phyloP scores from a whole-genome alignment of 78 protist genomes.

The Fonticula alba region DNA sequence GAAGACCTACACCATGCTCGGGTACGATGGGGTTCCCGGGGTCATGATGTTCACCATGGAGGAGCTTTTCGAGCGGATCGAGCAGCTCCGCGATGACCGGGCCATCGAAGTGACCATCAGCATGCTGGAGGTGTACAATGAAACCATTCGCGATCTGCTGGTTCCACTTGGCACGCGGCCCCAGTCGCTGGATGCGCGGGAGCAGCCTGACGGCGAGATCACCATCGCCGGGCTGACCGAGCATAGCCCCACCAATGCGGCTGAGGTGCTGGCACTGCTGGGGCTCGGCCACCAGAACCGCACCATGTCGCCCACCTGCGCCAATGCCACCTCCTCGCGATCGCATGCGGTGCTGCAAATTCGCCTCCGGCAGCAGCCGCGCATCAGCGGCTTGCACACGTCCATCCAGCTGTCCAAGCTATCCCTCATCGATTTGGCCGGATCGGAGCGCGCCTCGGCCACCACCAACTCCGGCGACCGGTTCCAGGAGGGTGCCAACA shows the following conservation, averaged over 20 bases:
- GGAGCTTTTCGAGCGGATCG: constrained; percentile 51
- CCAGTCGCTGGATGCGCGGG: constrained; percentile 41
- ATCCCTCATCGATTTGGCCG: constrained; percentile 75
- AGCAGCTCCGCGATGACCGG: neutral
- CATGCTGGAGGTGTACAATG: constrained; percentile 58
- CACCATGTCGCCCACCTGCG: constrained; percentile 54
- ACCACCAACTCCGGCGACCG: constrained; percentile 28
- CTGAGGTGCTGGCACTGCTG: constrained; percentile 39
- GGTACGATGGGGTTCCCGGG: constrained; percentile 43
- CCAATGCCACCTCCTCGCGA: constrained; percentile 61
- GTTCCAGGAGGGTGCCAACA: constrained; percentile 46
- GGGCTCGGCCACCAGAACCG: constrained; percentile 30
- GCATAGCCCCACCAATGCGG: constrained; percentile 2
- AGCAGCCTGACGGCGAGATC: constrained; percentile 21
- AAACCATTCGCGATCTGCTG: constrained; percentile 55
- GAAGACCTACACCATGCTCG: constrained; percentile 69
- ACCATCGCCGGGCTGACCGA: constrained; percentile 3
- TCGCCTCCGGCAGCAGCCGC: constrained; percentile 3
- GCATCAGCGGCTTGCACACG: neutral
- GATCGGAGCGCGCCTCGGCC: constrained; percentile 63
- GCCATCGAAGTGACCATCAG: neutral
- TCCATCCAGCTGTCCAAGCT: neutral
- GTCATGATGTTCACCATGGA: constrained; percentile 66
- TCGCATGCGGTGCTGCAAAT: constrained; percentile 85
- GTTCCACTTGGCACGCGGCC: neutral